These are phyloP conservation scores for Diaporthe sp. DNA, from an alignment of 2,329 filamentous ascomycete genomes.

Conservation along the genomic window DNA sequence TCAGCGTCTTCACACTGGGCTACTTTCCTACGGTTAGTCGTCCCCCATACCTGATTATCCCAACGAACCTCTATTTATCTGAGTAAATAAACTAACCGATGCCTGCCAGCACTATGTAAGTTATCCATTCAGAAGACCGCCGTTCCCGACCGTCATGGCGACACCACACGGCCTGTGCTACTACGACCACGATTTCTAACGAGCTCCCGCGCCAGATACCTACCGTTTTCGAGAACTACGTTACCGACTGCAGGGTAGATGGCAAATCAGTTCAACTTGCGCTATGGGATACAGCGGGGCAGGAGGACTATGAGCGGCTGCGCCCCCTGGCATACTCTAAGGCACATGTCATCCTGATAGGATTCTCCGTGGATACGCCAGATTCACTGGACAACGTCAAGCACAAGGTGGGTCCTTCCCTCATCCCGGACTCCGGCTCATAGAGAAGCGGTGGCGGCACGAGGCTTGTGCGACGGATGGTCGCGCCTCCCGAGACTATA, in stretches of 20 bases:
- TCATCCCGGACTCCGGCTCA: not conserved
- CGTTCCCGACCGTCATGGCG: conserved; percentile 39
- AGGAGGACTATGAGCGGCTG: conserved; percentile 98
- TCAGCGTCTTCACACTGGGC: conserved; percentile 97
- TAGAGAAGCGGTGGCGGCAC: not conserved
- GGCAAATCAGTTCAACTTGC: conserved; percentile 98
- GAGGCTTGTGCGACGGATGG: conserved; percentile 33
- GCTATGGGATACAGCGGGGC: conserved; percentile 99
- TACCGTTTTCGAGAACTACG: conserved; percentile 99
- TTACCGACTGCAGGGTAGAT: conserved; percentile 98
- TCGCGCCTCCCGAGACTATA: conserved; percentile 20
- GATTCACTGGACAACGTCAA: conserved; percentile 98
- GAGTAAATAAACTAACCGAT: conserved; percentile 48
- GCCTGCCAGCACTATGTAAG: conserved; percentile 70
- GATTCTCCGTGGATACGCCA: conserved; percentile 93
- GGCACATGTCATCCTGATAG: conserved; percentile 96
- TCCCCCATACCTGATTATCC: conserved; percentile 31
- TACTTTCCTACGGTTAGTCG: conserved; percentile 94
- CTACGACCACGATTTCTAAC: conserved; percentile 35
- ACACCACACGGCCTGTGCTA: not conserved
- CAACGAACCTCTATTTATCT: conserved; percentile 26
- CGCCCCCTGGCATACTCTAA: conserved; percentile 96
- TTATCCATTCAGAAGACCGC: conserved; percentile 40
- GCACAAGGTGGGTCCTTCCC: conserved; percentile 79
- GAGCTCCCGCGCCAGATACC: conserved; percentile 74